Evolutionary conservation across 2,329 filamentous ascomycete genomes (phyloP).

Genomic region (Corniculantispora saksenae): DNA sequence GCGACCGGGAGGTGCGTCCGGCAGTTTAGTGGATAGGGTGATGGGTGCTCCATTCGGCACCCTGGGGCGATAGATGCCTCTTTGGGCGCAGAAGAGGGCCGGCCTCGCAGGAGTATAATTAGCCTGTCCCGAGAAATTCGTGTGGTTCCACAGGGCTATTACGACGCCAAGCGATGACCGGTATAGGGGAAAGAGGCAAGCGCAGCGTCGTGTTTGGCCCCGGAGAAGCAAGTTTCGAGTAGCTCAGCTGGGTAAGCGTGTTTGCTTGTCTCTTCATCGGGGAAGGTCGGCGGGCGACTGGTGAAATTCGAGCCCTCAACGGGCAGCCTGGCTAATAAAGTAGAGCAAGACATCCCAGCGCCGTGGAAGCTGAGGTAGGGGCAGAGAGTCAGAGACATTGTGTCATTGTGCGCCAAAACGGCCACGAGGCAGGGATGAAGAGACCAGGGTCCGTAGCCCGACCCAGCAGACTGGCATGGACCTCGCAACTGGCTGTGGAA

Average conservation of each 20-base stretch:
- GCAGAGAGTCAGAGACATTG: constrained; percentile 9
- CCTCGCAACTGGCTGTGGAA: not conserved
- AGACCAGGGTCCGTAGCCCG: not conserved
- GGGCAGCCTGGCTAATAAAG: not conserved
- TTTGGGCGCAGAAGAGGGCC: constrained; percentile 5
- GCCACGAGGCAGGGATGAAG: not conserved
- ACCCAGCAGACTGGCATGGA: constrained; percentile 6
- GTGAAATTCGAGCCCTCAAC: not conserved
- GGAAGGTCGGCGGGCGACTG: not conserved
- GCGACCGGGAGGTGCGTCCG: constrained; percentile 7
- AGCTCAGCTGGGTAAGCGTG: not conserved
- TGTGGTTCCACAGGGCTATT: constrained; percentile 2
- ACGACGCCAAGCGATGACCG: not conserved
- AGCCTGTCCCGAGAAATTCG: constrained; percentile 6
- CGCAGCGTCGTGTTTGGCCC: not conserved
- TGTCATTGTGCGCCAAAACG: constrained; percentile 10
- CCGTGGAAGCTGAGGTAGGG: not conserved
- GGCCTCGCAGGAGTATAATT: not conserved
- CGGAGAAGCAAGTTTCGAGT: no score
- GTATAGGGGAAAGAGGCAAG: not conserved
- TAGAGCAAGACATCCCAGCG: not conserved
- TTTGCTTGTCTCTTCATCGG: not conserved
- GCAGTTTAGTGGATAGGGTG: constrained; percentile 1
- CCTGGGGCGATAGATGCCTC: constrained; percentile 13
- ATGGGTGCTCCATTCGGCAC: constrained; percentile 10